phyloP scores from a whole-genome alignment of 2,329 filamentous ascomycete species.

The Thermochaetoides dissita region DNA sequence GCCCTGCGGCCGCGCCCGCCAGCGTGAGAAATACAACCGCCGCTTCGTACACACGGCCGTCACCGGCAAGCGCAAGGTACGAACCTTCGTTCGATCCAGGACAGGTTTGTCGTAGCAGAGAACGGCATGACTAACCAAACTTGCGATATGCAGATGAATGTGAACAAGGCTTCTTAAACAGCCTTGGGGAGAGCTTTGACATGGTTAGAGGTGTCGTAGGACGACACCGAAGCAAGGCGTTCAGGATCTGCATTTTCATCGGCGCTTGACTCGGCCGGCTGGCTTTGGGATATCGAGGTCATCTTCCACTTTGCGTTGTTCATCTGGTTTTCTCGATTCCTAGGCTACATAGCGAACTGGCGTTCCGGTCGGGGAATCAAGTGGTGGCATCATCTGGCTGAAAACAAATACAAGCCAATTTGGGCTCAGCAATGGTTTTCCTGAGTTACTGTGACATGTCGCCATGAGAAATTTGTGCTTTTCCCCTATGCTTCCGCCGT shows the following conservation, averaged over 20 bases:
- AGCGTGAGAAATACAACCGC: constrained; percentile 91
- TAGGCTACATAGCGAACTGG: constrained; percentile 11
- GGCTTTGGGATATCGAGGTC: constrained; percentile 1
- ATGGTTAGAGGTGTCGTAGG: background rate
- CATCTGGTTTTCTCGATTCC: constrained; percentile 3
- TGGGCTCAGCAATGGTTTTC: too few relatives aligned
- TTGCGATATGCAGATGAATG: constrained; percentile 14
- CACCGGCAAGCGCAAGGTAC: constrained; percentile 92
- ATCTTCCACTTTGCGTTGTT: background rate
- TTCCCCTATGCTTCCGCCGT: too few relatives aligned
- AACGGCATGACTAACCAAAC: too few relatives aligned
- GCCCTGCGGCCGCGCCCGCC: constrained; percentile 94
- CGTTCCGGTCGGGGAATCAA: constrained; percentile 8
- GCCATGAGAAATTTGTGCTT: too few relatives aligned
- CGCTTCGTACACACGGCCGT: constrained; percentile 97
- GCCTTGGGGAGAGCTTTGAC: background rate
- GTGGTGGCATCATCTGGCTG: too few relatives aligned
- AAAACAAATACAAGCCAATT: too few relatives aligned
- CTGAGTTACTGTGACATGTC: too few relatives aligned
- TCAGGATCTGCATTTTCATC: background rate
- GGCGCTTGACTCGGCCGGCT: constrained; percentile 8
- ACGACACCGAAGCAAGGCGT: background rate
- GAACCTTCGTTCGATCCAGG: constrained; percentile 13
- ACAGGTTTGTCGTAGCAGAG: too few relatives aligned
- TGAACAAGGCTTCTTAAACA: constrained; percentile 14